These are phyloP conservation scores for Gremmenia infestans DNA, from an alignment of 2,329 filamentous ascomycete genomes.

Conservation along the genomic window DNA sequence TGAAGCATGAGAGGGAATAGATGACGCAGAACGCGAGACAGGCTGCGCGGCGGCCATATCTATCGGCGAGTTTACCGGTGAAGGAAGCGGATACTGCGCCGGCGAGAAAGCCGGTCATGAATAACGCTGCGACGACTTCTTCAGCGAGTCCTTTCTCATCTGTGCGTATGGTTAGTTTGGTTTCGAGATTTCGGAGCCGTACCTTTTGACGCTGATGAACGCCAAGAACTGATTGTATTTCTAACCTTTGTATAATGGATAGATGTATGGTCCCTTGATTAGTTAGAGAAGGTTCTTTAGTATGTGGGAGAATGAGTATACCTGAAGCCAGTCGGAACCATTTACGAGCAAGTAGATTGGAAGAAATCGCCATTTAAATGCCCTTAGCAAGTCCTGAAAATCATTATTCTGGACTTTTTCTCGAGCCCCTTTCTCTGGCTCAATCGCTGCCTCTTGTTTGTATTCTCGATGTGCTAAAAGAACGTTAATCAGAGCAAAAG, in stretches of 20 bases:
- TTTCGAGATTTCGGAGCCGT: neutral
- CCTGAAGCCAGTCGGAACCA: constrained; percentile 47
- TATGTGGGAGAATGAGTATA: constrained; percentile 11
- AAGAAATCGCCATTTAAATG: constrained; percentile 32
- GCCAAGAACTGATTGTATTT: neutral
- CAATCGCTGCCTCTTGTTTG: neutral
- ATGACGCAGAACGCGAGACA: constrained; percentile 50
- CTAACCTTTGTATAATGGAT: constrained; percentile 26
- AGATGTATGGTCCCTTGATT: constrained; percentile 24
- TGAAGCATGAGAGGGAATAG: constrained; percentile 48
- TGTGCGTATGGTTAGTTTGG: constrained; percentile 1
- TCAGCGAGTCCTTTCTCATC: constrained; percentile 24
- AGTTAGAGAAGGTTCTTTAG: neutral
- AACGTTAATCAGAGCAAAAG: constrained; percentile 15
- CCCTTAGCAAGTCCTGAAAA: constrained; percentile 3
- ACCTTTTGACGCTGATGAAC: neutral
- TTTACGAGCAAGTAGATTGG: constrained; percentile 43
- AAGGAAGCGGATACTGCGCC: constrained; percentile 25
- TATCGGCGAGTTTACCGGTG: constrained; percentile 22
- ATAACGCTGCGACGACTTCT: constrained; percentile 21
- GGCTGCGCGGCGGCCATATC: constrained; percentile 37
- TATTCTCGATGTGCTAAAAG: constrained; percentile 7
- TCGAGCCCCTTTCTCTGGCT: neutral
- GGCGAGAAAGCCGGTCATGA: constrained; percentile 24
- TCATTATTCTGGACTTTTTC: constrained; percentile 1